Conservation (phyloP, 129 eudicot genomes). For the Calendula officinalis region DNA sequence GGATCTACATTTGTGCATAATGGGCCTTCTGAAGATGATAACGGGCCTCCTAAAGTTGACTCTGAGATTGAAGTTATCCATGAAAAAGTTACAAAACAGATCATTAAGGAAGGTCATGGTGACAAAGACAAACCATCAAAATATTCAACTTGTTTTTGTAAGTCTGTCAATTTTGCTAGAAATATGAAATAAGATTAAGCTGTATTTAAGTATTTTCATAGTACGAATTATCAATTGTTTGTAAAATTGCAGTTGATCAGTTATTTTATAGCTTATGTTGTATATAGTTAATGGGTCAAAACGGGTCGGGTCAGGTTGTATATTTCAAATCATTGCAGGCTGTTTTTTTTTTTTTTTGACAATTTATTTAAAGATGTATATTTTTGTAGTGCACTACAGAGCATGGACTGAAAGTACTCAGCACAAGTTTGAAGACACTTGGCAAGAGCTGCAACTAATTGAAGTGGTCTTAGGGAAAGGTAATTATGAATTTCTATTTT, state of each 20-base stretch:
- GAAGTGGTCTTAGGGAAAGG: conserved; percentile 95
- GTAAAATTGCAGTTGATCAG: too few relatives aligned
- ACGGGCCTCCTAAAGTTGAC: conserved; percentile 71
- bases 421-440: conserved; percentile 97
- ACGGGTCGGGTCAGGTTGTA: too few relatives aligned
- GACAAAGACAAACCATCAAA: conserved; percentile 90
- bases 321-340: too few relatives aligned
- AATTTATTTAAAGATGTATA: neutral
- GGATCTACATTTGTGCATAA: conserved; percentile 77
- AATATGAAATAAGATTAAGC: conserved; percentile 3
- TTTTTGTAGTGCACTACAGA: conserved; percentile 75
- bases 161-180: conserved; percentile 28
- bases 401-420: conserved; percentile 97
- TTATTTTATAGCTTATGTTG: too few relatives aligned
- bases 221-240: too few relatives aligned
- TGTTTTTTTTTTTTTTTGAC: too few relatives aligned
- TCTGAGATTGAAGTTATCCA: conserved; percentile 65
- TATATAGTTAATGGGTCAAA: too few relatives aligned
- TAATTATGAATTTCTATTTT: conserved; percentile 9
- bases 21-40: conserved; percentile 68
- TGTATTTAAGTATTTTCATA: too few relatives aligned
- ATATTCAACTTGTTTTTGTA: conserved; percentile 96
- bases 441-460: conserved; percentile 83
- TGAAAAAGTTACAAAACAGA: conserved; percentile 89
- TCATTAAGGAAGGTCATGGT: conserved; percentile 94